Evolutionary conservation across 169 alveolate species (phyloP), one percentile per base, ranked within the genome.

Genomic region (Perkinsus marinus): DNA sequence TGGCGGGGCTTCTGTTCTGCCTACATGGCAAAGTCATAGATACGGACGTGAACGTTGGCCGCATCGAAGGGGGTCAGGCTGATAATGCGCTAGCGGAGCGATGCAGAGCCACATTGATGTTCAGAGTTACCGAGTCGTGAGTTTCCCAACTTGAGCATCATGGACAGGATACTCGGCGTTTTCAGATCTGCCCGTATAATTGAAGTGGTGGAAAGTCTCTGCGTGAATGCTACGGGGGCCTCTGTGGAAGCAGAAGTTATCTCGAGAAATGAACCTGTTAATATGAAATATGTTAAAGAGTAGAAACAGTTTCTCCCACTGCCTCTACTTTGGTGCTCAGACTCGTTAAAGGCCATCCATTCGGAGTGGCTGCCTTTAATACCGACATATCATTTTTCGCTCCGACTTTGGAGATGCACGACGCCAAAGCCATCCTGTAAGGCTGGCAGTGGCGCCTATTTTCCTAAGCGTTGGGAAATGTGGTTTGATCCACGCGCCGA

Each of bases 51-150:
- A 89, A 89, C 91, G 26, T 89, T 41, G 91, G 91, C 43, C 46
- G 39, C 26, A n/a, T 89, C 10, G 91, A 89, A n/a, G 91, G 91
- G 3, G 91, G 91, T 30, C 91, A 89, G 37, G 91, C 91, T 7
- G 46, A 39, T 68, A 89, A 89, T 37, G 91, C 91, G 7, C 37
- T 89, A 22, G 47, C 91, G 68, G 91, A 89, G 68, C 46, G 37
- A 26, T 39, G 68, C 38, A 39, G 39, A 7, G 91, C 91, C n/a
- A 89, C 39, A 3, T n/a, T 89, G 39, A 89, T 89, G 91, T 89
- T 89, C 68, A 17, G 91, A 9, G 91, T 89, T 22, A 39, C 91
- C 47, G 43, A 89, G 68, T 41, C 91, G 39, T 26, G 37, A 22
- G 91, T 39, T 17, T 26, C 16, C 39, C 39, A 22, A 26, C 36